phyloP scores from a whole-genome alignment of 768 basidiomycete species.

The Lactarius quietus region DNA sequence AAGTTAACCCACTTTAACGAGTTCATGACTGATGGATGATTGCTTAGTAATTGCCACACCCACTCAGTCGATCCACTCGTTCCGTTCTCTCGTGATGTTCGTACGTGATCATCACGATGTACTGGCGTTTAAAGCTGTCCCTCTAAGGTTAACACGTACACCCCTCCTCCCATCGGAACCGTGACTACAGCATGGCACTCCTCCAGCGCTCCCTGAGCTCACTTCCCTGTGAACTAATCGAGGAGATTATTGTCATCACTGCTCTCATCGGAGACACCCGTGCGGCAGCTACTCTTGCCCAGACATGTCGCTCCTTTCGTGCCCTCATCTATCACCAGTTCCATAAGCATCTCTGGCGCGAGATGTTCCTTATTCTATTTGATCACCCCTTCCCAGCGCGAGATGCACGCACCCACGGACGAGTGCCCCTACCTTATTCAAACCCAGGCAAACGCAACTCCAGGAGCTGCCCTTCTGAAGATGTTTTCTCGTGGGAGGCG shows the following conservation, averaged over 20 bases:
- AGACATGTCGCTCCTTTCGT: slow-evolving; percentile 34
- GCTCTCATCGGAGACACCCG: slow-evolving; percentile 29
- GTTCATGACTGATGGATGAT: not conserved
- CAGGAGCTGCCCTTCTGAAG: not conserved
- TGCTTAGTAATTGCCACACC: not conserved
- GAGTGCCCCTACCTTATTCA: not conserved
- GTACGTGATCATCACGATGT: too few relatives aligned
- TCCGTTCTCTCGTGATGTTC: not conserved
- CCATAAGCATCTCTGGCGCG: slow-evolving; percentile 39
- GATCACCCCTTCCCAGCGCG: slow-evolving; percentile 33
- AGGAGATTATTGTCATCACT: slow-evolving; percentile 33
- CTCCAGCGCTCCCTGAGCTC: not conserved
- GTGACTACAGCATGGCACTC: not conserved
- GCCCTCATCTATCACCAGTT: slow-evolving; percentile 33
- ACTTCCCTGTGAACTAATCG: slow-evolving; percentile 37
- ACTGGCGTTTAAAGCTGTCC: not conserved
- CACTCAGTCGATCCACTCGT: not conserved
- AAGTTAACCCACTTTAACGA: not conserved
- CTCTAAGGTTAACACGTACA: not conserved
- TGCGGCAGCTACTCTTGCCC: slow-evolving; percentile 34
- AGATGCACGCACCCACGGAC: not conserved
- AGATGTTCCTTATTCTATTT: slow-evolving; percentile 37
- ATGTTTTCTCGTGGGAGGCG: slow-evolving; percentile 27
- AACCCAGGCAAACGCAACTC: not conserved
- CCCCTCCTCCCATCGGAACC: rapidly evolving